Conservation (phyloP, 768 basidiomycete species). For the Asterophora lycoperdoides region DNA sequence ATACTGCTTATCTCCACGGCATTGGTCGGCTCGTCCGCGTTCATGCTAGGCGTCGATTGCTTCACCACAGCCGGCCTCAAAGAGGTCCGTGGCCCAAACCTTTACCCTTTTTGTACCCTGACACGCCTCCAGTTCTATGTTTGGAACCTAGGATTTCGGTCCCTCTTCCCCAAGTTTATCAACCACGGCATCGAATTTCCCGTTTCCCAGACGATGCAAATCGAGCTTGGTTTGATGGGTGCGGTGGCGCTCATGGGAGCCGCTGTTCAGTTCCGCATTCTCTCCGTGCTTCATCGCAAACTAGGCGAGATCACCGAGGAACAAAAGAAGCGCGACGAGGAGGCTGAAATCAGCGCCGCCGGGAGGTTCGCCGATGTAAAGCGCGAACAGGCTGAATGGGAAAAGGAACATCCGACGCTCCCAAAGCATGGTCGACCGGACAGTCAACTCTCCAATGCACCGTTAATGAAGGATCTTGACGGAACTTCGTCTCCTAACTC, state of each 20-base stretch:
- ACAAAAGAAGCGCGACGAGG: conserved; percentile 65
- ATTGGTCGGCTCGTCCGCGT: conserved; percentile 84
- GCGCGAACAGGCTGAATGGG: conserved; percentile 80
- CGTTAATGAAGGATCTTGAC: conserved; percentile 64
- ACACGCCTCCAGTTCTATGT: conserved; percentile 71
- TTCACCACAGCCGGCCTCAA: conserved; percentile 89
- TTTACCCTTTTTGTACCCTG: conserved; percentile 12
- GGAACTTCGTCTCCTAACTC: conserved; percentile 41
- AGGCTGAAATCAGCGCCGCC: conserved; percentile 72
- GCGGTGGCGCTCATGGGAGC: conserved; percentile 83
- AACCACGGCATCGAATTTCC: conserved; percentile 70
- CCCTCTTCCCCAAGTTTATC: conserved; percentile 74
- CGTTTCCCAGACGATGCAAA: conserved; percentile 86
- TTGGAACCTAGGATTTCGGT: conserved; percentile 87
- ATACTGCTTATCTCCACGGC: conserved; percentile 83
- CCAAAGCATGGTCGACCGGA: conserved; percentile 57
- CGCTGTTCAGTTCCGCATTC: conserved; percentile 86
- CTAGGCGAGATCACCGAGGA: conserved; percentile 77
- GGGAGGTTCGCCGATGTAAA: conserved; percentile 60
- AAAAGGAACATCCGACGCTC: conserved; percentile 72
- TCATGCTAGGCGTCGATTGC: conserved; percentile 92
- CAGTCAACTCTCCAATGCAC: conserved; percentile 59
- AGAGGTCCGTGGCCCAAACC: conserved; percentile 52
- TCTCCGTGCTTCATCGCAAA: conserved; percentile 74
- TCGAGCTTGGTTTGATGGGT: conserved; percentile 85